Evolutionary conservation across 345 rosid genomes (phyloP).

Genomic region (Xanthoceras sorbifolium): DNA sequence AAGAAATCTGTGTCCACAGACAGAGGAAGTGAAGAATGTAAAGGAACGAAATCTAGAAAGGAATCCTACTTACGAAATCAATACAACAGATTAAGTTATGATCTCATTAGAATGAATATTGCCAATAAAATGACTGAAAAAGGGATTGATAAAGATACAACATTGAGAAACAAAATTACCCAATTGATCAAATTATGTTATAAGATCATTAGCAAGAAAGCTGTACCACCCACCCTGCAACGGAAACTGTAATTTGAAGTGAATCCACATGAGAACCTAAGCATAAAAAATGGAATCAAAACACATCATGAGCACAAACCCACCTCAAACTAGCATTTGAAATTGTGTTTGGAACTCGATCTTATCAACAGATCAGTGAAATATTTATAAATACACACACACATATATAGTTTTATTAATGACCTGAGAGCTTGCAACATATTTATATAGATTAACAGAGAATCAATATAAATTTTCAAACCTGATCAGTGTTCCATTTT

Average conservation of each 20-base stretch:
- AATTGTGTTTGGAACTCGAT: neutral
- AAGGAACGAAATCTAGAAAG: slow-evolving; percentile 1
- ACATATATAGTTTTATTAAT: neutral
- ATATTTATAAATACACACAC: neutral
- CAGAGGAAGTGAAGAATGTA: neutral
- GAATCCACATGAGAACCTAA: neutral
- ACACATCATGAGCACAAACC: neutral
- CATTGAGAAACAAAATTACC: neutral
- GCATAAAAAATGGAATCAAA: neutral
- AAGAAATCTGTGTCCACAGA: slow-evolving; percentile 18
- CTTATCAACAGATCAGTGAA: slow-evolving; percentile 6
- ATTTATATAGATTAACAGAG: neutral
- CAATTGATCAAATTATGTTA: neutral
- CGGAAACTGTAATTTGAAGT: neutral
- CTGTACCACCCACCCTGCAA: slow-evolving; percentile 5
- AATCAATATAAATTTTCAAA: neutral
- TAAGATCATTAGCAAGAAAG: slow-evolving; percentile 12
- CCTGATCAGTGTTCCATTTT: slow-evolving; percentile 3
- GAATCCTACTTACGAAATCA: neutral
- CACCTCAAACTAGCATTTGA: neutral
- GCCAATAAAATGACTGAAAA: neutral
- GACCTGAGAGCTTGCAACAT: neutral
- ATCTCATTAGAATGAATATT: neutral
- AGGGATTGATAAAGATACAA: neutral
- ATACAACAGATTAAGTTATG: neutral